Conservation (phyloP, 768 basidiomycete genomes). For the Mycena latifolia region DNA sequence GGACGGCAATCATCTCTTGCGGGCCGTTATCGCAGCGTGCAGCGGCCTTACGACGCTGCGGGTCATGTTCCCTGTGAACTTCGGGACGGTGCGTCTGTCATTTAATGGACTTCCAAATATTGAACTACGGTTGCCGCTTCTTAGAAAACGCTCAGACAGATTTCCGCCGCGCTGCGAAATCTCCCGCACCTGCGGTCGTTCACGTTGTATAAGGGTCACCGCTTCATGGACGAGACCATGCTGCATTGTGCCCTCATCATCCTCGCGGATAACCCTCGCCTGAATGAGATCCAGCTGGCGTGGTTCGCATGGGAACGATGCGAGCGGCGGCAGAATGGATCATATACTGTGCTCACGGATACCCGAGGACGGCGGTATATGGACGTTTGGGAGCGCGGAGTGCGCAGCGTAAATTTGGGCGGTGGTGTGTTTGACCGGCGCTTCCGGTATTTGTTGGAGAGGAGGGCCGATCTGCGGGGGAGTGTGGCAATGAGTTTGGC, state of each 20-base stretch:
- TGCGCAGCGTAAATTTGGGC: conserved; percentile 3
- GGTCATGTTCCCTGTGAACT: conserved; percentile 7
- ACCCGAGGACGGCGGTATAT: not conserved
- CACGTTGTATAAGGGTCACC: conserved; percentile 20
- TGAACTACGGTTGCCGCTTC: too few relatives aligned
- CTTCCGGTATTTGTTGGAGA: conserved; percentile 20
- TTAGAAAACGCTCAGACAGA: not conserved
- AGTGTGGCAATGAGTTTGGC: conserved; percentile 4
- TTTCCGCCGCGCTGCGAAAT: not conserved
- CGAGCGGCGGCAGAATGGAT: conserved; percentile 6
- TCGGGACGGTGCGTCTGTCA: conserved; percentile 7
- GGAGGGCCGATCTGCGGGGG: conserved; percentile 1
- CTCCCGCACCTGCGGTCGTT: conserved; percentile 26
- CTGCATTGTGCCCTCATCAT: conserved; percentile 6
- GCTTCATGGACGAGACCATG: conserved; percentile 5
- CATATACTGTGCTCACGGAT: not conserved
- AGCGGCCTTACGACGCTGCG: conserved; percentile 8
- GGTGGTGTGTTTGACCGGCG: conserved; percentile 19
- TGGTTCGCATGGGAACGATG: conserved; percentile 2
- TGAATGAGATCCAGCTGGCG: conserved; percentile 2
- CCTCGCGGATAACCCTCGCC: conserved; percentile 5
- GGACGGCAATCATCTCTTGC: not conserved
- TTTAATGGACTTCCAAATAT: too few relatives aligned
- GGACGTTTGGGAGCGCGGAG: conserved; percentile 24
- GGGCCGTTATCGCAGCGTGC: not conserved